phyloP scores from a whole-genome alignment of 345 rosid species.

The Arabidopsis thaliana region DNA sequence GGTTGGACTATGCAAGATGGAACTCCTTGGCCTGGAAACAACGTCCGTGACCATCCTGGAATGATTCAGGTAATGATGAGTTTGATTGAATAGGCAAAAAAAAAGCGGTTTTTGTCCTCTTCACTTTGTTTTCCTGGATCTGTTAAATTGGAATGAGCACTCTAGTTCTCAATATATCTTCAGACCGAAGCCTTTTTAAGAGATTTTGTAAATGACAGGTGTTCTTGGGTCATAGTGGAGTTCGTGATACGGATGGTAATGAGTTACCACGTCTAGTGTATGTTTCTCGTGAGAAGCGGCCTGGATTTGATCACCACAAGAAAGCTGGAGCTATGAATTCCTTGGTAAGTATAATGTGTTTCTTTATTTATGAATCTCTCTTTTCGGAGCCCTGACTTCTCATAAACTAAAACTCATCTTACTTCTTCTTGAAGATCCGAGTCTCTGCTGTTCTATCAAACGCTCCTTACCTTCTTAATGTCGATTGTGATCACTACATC shows the following conservation, averaged over 20 bases:
- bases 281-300: slow-evolving; percentile 98
- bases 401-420: neutral
- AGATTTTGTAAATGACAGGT: slow-evolving; percentile 56
- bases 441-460: slow-evolving; percentile 95
- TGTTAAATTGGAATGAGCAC: slow-evolving; percentile 4
- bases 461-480: slow-evolving; percentile 91
- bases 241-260: slow-evolving; percentile 74
- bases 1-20: slow-evolving; percentile 99
- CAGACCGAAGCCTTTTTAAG: neutral
- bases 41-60: slow-evolving; percentile 97
- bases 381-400: neutral
- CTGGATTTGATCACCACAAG: slow-evolving; percentile 96
- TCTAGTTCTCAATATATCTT: slow-evolving; percentile 14
- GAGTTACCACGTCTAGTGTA: slow-evolving; percentile 89
- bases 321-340: slow-evolving; percentile 99
- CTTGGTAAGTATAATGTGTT: slow-evolving; percentile 55
- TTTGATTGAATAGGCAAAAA: neutral
- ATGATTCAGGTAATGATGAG: slow-evolving; percentile 82
- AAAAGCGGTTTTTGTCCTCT: neutral
- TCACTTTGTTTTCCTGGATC: neutral
- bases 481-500: slow-evolving; percentile 95
- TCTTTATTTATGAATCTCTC: neutral
- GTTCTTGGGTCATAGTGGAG: slow-evolving; percentile 86
- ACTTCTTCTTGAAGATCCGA: slow-evolving; percentile 58
- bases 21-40: slow-evolving; percentile 98